phyloP scores from a whole-genome alignment of 164 flowering plant genomes.

The Sedum album region DNA sequence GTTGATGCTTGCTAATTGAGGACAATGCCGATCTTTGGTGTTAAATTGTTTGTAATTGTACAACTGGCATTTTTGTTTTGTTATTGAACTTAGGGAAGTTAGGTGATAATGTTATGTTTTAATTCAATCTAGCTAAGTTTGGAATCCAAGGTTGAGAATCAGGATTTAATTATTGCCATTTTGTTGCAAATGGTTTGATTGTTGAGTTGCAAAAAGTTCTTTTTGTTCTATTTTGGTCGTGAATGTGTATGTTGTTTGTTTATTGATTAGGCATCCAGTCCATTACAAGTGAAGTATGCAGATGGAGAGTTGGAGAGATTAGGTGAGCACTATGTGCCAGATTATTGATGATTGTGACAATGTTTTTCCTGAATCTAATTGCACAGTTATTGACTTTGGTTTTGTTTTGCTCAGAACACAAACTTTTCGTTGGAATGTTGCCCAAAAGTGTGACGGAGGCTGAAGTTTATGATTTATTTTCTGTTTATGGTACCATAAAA shows the following conservation, averaged over 20 bases:
- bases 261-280: slow-evolving; percentile 83
- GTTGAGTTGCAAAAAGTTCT: not conserved
- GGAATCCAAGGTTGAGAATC: not conserved
- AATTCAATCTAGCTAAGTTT: no score
- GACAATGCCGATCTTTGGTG: no score
- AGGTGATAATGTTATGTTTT: no score
- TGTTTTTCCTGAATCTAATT: slow-evolving; percentile 5
- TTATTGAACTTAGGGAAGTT: no score
- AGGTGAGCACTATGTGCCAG: slow-evolving; percentile 31
- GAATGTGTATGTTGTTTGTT: slow-evolving; percentile 7
- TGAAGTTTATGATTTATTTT: slow-evolving; percentile 72
- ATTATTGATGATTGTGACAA: slow-evolving; percentile 9
- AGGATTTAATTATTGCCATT: not conserved
- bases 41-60: no score
- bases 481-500: slow-evolving; percentile 73
- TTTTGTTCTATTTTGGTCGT: not conserved
- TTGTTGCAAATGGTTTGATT: not conserved
- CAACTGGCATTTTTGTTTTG: no score
- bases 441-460: slow-evolving; percentile 88
- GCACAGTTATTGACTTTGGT: not conserved
- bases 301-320: slow-evolving; percentile 99
- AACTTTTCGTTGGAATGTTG: slow-evolving; percentile 98
- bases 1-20: not conserved
- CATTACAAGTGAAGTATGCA: slow-evolving; percentile 99
- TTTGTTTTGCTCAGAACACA: slow-evolving; percentile 54